A percentile compares a stretch with the other conserved stretches of the same genome.
Conservation (phyloP, 306 rosid species). For the Dicorynia guianensis region DNA sequence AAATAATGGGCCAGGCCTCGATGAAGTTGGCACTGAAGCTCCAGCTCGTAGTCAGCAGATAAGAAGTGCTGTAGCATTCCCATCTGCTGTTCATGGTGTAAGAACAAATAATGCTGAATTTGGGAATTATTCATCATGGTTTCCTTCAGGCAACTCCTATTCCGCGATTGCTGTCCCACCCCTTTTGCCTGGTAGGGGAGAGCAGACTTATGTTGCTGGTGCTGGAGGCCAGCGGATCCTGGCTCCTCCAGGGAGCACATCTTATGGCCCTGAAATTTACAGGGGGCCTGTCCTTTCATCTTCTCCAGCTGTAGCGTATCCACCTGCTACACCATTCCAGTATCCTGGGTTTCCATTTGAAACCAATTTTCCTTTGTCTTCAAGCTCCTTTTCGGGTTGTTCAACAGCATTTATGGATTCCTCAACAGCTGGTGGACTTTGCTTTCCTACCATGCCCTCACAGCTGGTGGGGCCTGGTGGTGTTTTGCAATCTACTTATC, state of each 20-base stretch:
- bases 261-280: slow-evolving; percentile 80
- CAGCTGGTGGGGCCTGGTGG: slow-evolving; percentile 84
- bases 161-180: slow-evolving; percentile 78
- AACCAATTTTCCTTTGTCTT: slow-evolving; percentile 77
- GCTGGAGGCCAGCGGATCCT: slow-evolving; percentile 75
- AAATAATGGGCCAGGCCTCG: slow-evolving; percentile 91
- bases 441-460: slow-evolving; percentile 82
- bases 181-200: slow-evolving; percentile 78
- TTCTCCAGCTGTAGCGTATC: slow-evolving; percentile 83
- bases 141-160: slow-evolving; percentile 73
- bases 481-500: slow-evolving; percentile 65
- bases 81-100: slow-evolving; percentile 58
- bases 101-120: slow-evolving; percentile 68
- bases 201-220: slow-evolving; percentile 74
- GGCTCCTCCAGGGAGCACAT: slow-evolving; percentile 69
- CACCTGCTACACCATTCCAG: slow-evolving; percentile 69
- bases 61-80: slow-evolving; percentile 54
- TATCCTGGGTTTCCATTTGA: slow-evolving; percentile 91
- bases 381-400: slow-evolving; percentile 79
- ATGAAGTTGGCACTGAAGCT: slow-evolving; percentile 69
- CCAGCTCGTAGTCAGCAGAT: slow-evolving; percentile 61
- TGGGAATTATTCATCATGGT: slow-evolving; percentile 86
- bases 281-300: slow-evolving; percentile 82
- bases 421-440: slow-evolving; percentile 69
- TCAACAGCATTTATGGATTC: slow-evolving; percentile 85